A percentile compares a stretch with the other conserved stretches of the same genome.
Conservation (phyloP, 768 basidiomycete genomes). For the Mycena galopus region DNA sequence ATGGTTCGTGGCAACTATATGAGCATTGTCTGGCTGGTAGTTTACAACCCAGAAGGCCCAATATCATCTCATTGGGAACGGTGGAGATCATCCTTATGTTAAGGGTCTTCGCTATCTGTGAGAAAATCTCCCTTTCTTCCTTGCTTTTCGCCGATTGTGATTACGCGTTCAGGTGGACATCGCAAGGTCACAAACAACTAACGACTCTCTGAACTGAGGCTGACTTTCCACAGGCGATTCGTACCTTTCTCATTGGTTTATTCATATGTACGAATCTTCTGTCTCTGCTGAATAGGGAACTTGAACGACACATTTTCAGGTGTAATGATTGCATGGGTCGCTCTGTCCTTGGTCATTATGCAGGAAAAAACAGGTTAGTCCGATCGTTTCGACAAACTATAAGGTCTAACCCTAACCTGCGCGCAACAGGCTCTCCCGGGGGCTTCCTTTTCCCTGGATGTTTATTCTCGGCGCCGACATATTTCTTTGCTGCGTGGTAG, state of each 20-base stretch:
- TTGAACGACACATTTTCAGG: neutral
- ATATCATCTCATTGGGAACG: slow-evolving; percentile 36
- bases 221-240: neutral
- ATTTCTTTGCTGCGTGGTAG: slow-evolving; percentile 38
- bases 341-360: slow-evolving; percentile 20
- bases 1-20: slow-evolving; percentile 24
- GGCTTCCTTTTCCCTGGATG: slow-evolving; percentile 37
- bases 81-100: slow-evolving; percentile 43
- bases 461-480: slow-evolving; percentile 32
- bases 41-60: slow-evolving; percentile 32
- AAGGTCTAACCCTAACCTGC: too few species aligned
- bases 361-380: neutral
- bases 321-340: slow-evolving; percentile 17
- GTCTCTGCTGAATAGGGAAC: neutral
- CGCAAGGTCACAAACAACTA: neutral
- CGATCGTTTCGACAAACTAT: neutral
- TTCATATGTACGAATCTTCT: neutral
- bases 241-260: neutral
- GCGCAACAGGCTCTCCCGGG: slow-evolving; percentile 25
- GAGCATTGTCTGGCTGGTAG: neutral
- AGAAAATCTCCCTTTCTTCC: neutral
- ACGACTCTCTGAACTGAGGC: neutral
- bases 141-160: neutral
- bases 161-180: slow-evolving; percentile 27
- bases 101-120: slow-evolving; percentile 27